Conservation (phyloP, 1,284 basidiomycete species). For the Apiotrichum brassicae region DNA sequence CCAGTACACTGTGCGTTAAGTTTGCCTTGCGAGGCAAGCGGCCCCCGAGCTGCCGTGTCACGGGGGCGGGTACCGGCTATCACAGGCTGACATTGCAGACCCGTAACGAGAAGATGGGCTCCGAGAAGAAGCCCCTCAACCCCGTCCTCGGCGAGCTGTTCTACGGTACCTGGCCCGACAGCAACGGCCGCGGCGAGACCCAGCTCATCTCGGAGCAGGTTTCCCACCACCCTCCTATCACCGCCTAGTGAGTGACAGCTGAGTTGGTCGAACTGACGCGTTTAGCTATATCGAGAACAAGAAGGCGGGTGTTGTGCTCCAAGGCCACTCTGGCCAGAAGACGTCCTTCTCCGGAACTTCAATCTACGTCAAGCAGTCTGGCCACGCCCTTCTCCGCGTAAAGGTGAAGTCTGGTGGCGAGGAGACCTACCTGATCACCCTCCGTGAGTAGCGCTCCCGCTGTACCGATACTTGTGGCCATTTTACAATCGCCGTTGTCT, state of each 20-base stretch:
- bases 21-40: background rate
- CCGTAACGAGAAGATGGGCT: conserved; percentile 85
- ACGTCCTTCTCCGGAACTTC: conserved; percentile 62
- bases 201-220: conserved; percentile 91
- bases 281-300: conserved; percentile 71
- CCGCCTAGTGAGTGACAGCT: conserved; percentile 32
- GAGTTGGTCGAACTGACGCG: conserved; percentile 41
- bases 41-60: too few species aligned
- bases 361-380: conserved; percentile 93
- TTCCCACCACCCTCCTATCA: conserved; percentile 88
- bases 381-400: conserved; percentile 79
- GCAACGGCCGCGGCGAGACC: conserved; percentile 72
- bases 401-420: conserved; percentile 52
- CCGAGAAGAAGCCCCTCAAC: conserved; percentile 97
- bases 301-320: conserved; percentile 68
- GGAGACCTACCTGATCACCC: conserved; percentile 83
- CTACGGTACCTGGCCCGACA: conserved; percentile 84
- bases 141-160: conserved; percentile 94
- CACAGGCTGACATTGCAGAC: conserved; percentile 46
- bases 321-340: conserved; percentile 94
- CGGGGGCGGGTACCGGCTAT: background rate
- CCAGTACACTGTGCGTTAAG: conserved; percentile 64
- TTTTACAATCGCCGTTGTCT: too few species aligned
- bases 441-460: conserved; percentile 50
- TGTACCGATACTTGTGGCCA: too few species aligned